phyloP scores from a whole-genome alignment of 306 rosid species.

The Spatholobus suberectus region DNA sequence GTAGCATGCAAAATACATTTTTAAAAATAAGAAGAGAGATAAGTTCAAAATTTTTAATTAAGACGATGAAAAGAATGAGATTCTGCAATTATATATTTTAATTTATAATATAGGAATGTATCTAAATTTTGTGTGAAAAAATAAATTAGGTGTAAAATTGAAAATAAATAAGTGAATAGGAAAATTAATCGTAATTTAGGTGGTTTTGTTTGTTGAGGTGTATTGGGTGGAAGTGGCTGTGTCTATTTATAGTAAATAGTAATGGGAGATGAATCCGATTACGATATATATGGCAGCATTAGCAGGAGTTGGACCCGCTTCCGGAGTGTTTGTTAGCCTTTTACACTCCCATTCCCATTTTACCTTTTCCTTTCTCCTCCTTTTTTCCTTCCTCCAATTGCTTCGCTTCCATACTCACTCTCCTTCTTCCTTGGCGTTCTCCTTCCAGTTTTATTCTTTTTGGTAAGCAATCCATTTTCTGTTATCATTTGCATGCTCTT shows the following conservation, averaged over 20 bases:
- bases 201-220: not conserved
- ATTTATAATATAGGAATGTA: too few species aligned
- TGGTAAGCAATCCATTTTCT: not conserved
- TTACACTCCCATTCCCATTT: not conserved
- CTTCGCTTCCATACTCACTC: not conserved
- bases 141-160: not conserved
- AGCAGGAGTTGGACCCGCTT: constrained; percentile 3
- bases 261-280: not conserved
- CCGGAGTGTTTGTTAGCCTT: not conserved
- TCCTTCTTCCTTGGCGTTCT: not conserved
- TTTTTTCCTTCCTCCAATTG: not conserved
- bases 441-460: not conserved
- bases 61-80: too few species aligned
- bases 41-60: too few species aligned
- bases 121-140: too few species aligned
- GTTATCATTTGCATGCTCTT: not conserved
- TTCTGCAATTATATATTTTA: too few species aligned
- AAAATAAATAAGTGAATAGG: not conserved
- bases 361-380: not conserved
- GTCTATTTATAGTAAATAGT: not conserved
- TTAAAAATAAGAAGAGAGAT: too few species aligned
- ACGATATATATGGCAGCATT: not conserved
- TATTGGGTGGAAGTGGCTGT: not conserved
- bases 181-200: not conserved
- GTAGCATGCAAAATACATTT: too few species aligned